Evolutionary conservation across 2,329 filamentous ascomycete species (phyloP).

Genomic region (Penicillium decumbens): DNA sequence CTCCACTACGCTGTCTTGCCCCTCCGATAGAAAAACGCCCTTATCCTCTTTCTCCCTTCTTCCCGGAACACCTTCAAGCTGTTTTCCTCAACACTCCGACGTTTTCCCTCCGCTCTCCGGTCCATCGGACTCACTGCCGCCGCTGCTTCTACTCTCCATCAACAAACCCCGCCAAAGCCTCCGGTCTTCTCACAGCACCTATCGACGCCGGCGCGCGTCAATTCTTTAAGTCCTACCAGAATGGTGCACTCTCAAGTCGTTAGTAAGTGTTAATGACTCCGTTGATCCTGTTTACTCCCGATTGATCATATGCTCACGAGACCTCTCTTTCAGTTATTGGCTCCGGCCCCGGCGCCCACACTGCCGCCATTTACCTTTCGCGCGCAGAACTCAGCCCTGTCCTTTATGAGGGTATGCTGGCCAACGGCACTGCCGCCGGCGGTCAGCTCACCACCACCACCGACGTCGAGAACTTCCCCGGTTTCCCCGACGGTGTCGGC

Average conservation of each 20-base stretch:
- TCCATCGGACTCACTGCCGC: constrained; percentile 69
- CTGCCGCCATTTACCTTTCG: constrained; percentile 91
- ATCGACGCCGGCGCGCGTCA: constrained; percentile 41
- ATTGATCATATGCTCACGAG: constrained; percentile 16
- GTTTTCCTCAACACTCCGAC: constrained; percentile 80
- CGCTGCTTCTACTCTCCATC: constrained; percentile 63
- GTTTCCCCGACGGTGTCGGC: constrained; percentile 84
- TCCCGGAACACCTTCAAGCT: constrained; percentile 65
- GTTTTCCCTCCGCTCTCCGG: constrained; percentile 62
- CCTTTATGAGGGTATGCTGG: constrained; percentile 96
- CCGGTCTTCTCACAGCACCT: constrained; percentile 33
- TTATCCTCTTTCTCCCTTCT: constrained; percentile 10
- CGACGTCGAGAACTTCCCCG: constrained; percentile 96
- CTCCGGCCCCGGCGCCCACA: constrained; percentile 96
- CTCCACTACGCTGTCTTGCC: constrained; percentile 16
- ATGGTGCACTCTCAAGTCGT: constrained; percentile 93
- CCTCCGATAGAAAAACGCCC: constrained; percentile 10
- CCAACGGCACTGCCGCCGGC: constrained; percentile 91
- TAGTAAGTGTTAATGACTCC: constrained; percentile 54
- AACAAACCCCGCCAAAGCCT: constrained; percentile 49
- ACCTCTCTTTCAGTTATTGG: constrained; percentile 60
- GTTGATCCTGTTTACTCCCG: constrained; percentile 9
- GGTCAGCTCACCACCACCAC: constrained; percentile 98
- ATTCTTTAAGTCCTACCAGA: constrained; percentile 38
- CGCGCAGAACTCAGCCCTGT: constrained; percentile 92